Conservation (phyloP, 139 green algal species). For the Asterochloris erici region DNA sequence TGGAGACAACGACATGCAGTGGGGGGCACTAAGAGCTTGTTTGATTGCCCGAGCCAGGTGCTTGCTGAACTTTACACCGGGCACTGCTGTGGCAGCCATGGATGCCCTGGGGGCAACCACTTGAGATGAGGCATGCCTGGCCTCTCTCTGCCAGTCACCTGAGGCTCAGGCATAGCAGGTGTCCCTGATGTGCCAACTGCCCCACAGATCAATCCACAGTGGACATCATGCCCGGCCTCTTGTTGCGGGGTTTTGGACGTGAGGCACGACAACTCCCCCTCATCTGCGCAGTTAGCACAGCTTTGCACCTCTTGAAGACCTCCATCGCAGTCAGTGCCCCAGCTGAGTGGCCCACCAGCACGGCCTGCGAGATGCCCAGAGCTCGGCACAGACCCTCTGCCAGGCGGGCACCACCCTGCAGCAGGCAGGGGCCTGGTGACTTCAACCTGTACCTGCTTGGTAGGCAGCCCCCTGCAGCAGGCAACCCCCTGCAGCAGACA, state of each 20-base stretch:
- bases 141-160: too few species aligned
- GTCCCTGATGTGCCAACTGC: background rate
- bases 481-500: too few species aligned
- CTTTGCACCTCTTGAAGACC: conserved; percentile 26
- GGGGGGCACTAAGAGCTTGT: background rate
- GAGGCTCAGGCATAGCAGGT: background rate
- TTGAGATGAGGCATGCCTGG: background rate
- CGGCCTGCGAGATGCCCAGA: conserved; percentile 24
- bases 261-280: background rate
- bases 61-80: background rate
- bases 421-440: too few species aligned
- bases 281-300: background rate
- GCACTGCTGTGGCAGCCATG: background rate
- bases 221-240: background rate
- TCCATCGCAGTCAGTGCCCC: conserved; percentile 54
- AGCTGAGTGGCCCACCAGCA: conserved; percentile 58
- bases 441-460: too few species aligned
- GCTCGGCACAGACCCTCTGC: conserved; percentile 29
- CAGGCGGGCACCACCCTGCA: conserved; percentile 17
- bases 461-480: too few species aligned
- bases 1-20: background rate
- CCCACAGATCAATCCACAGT: background rate
- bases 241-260: background rate
- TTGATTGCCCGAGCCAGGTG: background rate
- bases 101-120: background rate